Evolutionary conservation across 2,329 filamentous ascomycete genomes (phyloP).

Genomic region (Cordyceps cicadae): DNA sequence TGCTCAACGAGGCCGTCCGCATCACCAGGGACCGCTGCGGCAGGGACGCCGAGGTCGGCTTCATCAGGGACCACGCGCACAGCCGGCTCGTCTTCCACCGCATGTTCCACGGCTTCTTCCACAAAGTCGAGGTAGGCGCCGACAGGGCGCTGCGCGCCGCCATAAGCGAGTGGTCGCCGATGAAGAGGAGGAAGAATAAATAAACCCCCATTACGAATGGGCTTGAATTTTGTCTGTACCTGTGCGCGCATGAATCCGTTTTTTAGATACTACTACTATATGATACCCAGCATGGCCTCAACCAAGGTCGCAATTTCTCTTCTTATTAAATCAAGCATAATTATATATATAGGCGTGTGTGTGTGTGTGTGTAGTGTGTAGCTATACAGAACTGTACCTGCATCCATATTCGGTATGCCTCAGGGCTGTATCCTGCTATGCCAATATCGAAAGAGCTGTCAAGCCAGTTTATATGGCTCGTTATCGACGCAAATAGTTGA

Average conservation of each 20-base stretch:
- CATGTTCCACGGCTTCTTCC: constrained; percentile 54
- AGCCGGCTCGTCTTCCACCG: constrained; percentile 53
- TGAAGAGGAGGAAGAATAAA: constrained; percentile 34
- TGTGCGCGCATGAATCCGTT: neutral
- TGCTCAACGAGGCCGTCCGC: constrained; percentile 66
- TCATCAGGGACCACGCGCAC: constrained; percentile 73
- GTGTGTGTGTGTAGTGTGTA: neutral
- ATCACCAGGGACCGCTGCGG: constrained; percentile 61
- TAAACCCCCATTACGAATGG: neutral
- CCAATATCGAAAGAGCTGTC: neutral
- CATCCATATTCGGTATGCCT: no score
- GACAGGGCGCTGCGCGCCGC: constrained; percentile 43
- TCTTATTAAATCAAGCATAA: neutral
- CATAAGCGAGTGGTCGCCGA: constrained; percentile 39
- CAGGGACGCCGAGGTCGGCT: constrained; percentile 58
- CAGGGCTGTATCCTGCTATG: neutral
- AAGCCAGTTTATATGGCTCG: neutral
- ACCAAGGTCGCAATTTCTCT: neutral
- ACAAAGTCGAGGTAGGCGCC: constrained; percentile 50
- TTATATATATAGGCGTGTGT: neutral
- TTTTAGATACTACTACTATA: constrained; percentile 1
- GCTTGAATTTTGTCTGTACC: neutral
- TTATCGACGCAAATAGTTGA: neutral
- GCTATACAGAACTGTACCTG: neutral
- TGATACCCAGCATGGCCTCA: constrained; percentile 10